Base-by-base conservation (phyloP, 495 filamentous ascomycete species). In the Penicillium longicatenatum region DNA sequence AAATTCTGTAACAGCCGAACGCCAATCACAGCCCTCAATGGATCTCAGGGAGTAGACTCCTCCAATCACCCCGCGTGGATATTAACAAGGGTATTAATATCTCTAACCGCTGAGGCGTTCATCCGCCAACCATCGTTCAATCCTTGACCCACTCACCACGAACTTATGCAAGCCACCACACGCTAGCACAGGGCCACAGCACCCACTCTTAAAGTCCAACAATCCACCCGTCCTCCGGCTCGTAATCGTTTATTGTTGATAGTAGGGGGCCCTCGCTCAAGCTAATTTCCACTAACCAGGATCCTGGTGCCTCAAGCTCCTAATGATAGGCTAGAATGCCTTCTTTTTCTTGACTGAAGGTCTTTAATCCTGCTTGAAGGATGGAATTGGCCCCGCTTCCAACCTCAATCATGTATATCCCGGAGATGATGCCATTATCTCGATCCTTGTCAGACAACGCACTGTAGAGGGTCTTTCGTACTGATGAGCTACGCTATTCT, bases 51-150 rank as follows among this genome's bases (percentile, higher is more conserved):
- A 39, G 9, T 11, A 26, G 8, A 17, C 2, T 4, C 8, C 35
- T 11, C 50, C 50, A 29, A 52, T 41, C 37, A 24, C 9, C 8
- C 10, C n/a, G 7, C 24, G 22, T 10, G 3, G 24, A 19, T 14
- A 41, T 24, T 22, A 22, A 20, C 31, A 22, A 5, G 30, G 53
- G 61, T 58, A 62, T 42, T 50, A 63, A 67, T 67, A 65, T 50
- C 59, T 50, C 59, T 76, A 76, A 67, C 72, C 74, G 74, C 74
- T 59, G 63, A 60, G 64, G 59, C 64, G 63, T 61, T 66, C 59
- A 29, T 37, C 52, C 16, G 20, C 64, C 63, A 70, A 67, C 58
- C 57, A 58, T 10, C 39, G 39, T 24, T 51, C 35, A 49, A 37
- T 21, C 24, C 50, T 53, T 20, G 22, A 43, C 42, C 26, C 55